These are phyloP conservation scores for Aspergillus sojae DNA, from an alignment of 2,329 filamentous ascomycete genomes.

Conservation along the genomic window DNA sequence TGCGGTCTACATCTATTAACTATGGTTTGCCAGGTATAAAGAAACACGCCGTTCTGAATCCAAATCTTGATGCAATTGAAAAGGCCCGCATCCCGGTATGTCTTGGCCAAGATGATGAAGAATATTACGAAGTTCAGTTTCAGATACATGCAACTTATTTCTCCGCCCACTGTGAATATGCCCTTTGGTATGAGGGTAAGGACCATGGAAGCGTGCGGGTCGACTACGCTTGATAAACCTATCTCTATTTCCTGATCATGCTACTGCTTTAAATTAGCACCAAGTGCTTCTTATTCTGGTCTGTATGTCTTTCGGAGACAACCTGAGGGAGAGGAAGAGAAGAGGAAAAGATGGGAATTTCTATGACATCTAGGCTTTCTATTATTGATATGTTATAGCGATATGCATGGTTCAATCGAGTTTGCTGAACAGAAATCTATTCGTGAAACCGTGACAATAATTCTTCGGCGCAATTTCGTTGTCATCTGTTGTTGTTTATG, in stretches of 20 bases:
- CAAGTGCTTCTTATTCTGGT: background rate
- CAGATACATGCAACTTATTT: conserved; percentile 23
- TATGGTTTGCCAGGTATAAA: conserved; percentile 18
- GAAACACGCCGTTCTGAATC: conserved; percentile 18
- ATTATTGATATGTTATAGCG: background rate
- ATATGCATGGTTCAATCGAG: background rate
- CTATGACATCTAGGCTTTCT: background rate
- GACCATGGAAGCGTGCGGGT: conserved; percentile 23
- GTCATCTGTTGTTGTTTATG: background rate
- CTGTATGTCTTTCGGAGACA: background rate
- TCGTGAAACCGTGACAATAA: too few relatives aligned
- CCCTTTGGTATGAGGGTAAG: conserved; percentile 21
- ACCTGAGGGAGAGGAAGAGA: background rate
- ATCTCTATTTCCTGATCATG: background rate
- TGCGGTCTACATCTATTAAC: background rate
- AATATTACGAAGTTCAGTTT: conserved; percentile 19
- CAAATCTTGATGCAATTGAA: conserved; percentile 18
- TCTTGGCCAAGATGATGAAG: conserved; percentile 11
- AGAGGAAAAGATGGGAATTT: background rate
- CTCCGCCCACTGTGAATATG: conserved; percentile 25
- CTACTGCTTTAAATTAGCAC: background rate
- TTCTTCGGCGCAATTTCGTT: too few relatives aligned
- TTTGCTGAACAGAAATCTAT: background rate
- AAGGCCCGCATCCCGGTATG: conserved; percentile 10
- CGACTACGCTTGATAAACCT: conserved; percentile 19